Evolutionary conservation across 805 yeast genomes (phyloP), one percentile per base, ranked within the genome.

Genomic region (Saccharomyces jurei): DNA sequence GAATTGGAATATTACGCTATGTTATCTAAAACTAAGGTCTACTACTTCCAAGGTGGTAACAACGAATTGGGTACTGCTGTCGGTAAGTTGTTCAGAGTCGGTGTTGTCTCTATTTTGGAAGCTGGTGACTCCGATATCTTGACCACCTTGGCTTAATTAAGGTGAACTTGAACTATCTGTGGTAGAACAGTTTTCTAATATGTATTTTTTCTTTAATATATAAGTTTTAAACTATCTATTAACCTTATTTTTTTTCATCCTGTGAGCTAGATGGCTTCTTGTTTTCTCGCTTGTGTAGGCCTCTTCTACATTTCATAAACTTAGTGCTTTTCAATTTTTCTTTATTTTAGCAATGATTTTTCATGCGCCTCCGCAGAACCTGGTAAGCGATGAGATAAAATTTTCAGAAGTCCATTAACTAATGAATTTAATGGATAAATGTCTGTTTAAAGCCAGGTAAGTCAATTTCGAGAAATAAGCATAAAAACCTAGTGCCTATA

Each of bases 21-120:
- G 99, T 87, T 94, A 78, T 87, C 98, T 77, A 92, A 91, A 89
- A 88, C 97, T 77, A 83, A 83, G 74, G 81, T 79, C 63, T 91
- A 92, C 94, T 95, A 91, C 91, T 94, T 91, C 96, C 94, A 86
- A 81, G 98, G 97, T 84, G 96, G 96, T 79, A 92, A 92, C 97
- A 92, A 92, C 82, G 98, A 92, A 83, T 89, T 92, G 75, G 98
- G 97, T 84, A 94, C 99, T 71, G 96, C 97, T 71, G 92, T 97
- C 82, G 99, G 99, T 91, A 92, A 89, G 81, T 89, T 94, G 74
- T 94, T 94, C 97, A 89, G 97, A 83, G 98, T 94, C 71, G 98
- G 98, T 83, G 92, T 91, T 74, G 81, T 94, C 73, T 82, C 97
- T 73, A 78, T 94, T 72, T 81, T 92, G 73, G 99, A 94, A 72